Evolutionary conservation across 306 rosid genomes (phyloP).

Genomic region (Cucurbita argyrosperma): DNA sequence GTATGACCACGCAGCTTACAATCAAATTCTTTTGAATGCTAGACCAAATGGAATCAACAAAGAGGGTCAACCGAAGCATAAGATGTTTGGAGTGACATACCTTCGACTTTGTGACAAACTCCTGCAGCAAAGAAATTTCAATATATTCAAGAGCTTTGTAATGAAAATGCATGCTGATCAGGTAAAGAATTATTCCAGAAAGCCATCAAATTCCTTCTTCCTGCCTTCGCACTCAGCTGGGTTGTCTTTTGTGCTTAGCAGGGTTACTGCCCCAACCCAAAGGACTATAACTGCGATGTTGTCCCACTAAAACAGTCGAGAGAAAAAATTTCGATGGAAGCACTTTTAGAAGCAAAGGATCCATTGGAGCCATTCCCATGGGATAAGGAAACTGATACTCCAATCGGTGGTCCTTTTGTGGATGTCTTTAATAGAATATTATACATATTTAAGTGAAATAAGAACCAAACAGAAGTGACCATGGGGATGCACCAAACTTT

Average conservation of each 20-base stretch:
- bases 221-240: background rate
- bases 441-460: constrained; percentile 14
- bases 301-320: constrained; percentile 38
- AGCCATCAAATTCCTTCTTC: background rate
- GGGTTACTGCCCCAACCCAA: constrained; percentile 44
- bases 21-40: constrained; percentile 77
- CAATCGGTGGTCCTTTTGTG: constrained; percentile 31
- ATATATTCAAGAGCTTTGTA: constrained; percentile 55
- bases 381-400: constrained; percentile 52
- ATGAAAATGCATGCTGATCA: constrained; percentile 81
- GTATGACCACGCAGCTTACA: constrained; percentile 41
- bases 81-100: constrained; percentile 68
- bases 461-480: background rate
- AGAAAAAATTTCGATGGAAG: constrained; percentile 39
- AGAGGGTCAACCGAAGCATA: constrained; percentile 33
- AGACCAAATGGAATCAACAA: constrained; percentile 61
- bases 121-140: constrained; percentile 32
- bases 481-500: background rate
- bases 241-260: constrained; percentile 18
- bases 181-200: constrained; percentile 22
- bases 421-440: constrained; percentile 11
- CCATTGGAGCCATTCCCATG: constrained; percentile 53
- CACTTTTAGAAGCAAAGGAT: background rate
- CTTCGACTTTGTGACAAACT: constrained; percentile 57
- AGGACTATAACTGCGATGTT: constrained; percentile 33